Evolutionary conservation across 768 basidiomycete genomes (phyloP).

Genomic region (Wakefieldia striispora): DNA sequence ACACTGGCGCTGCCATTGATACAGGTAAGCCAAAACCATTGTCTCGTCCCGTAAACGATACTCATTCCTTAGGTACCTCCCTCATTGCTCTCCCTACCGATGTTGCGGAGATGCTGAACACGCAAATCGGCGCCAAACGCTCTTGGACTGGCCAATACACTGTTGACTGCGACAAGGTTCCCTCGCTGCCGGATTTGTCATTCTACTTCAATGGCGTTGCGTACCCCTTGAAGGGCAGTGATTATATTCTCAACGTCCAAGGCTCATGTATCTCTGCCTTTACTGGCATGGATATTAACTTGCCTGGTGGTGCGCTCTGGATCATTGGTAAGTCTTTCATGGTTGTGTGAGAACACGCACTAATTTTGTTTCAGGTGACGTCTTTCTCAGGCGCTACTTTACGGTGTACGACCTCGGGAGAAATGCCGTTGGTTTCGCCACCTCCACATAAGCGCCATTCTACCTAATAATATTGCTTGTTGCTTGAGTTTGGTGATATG

Average conservation of each 20-base stretch:
- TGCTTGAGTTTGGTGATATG: neutral
- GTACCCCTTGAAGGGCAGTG: conserved; percentile 75
- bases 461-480: neutral
- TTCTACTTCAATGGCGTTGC: conserved; percentile 81
- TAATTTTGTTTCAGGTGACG: conserved; percentile 54
- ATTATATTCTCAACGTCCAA: conserved; percentile 89
- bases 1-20: conserved; percentile 91
- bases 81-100: conserved; percentile 92
- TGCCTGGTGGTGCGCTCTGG: conserved; percentile 81
- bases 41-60: neutral
- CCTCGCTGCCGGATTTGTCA: conserved; percentile 78
- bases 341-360: neutral
- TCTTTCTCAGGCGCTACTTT: conserved; percentile 88
- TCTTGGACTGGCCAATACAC: conserved; percentile 96
- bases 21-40: conserved; percentile 52
- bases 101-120: conserved; percentile 96
- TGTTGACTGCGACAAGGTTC: conserved; percentile 83
- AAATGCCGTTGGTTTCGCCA: conserved; percentile 84
- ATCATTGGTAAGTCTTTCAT: conserved; percentile 64
- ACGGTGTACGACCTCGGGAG: conserved; percentile 84
- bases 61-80: conserved; percentile 65
- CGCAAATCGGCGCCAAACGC: conserved; percentile 90
- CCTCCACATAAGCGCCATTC: conserved; percentile 28
- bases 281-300: conserved; percentile 85
- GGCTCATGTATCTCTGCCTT: conserved; percentile 95